A percentile compares a stretch with the other conserved stretches of the same genome.
Conservation (phyloP, 73 alveolate genomes). For the Symbiodinium natans region DNA sequence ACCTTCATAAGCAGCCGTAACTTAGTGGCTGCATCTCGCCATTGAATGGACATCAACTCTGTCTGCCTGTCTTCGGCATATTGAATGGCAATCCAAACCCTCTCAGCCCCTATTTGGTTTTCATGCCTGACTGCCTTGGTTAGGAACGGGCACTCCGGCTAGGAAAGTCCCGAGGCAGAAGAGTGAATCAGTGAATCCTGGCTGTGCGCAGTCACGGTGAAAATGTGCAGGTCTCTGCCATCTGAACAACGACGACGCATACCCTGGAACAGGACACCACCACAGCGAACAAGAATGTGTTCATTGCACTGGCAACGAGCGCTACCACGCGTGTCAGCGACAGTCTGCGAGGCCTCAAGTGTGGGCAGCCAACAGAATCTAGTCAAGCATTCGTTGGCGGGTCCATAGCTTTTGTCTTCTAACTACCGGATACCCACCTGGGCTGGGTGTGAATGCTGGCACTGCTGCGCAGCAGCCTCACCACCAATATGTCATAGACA, state of each 20-base stretch:
- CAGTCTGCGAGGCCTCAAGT: neutral
- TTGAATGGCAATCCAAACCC: too few relatives aligned
- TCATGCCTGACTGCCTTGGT: too few relatives aligned
- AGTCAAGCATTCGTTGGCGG: too few relatives aligned
- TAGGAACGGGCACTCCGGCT: neutral
- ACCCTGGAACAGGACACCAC: neutral
- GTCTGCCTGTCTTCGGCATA: neutral
- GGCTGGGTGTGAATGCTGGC: too few relatives aligned
- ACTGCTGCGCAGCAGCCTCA: constrained; percentile 1
- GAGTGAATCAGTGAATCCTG: too few relatives aligned
- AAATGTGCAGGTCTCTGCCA: neutral
- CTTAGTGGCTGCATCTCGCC: neutral
- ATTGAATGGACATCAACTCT: neutral
- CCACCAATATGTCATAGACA: neutral
- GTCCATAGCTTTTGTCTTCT: too few relatives aligned
- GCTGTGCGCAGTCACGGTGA: neutral
- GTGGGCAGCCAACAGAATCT: neutral
- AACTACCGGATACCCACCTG: too few relatives aligned
- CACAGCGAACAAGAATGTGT: neutral
- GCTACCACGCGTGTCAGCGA: neutral
- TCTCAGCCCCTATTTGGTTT: too few relatives aligned
- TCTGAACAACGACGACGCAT: neutral
- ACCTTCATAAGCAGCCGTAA: neutral
- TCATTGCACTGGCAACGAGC: neutral
- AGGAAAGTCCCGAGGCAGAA: neutral